Evolutionary conservation across 495 filamentous ascomycete genomes (phyloP), one percentile per base, ranked within the genome.

Genomic region (Neurospora cerealis): DNA sequence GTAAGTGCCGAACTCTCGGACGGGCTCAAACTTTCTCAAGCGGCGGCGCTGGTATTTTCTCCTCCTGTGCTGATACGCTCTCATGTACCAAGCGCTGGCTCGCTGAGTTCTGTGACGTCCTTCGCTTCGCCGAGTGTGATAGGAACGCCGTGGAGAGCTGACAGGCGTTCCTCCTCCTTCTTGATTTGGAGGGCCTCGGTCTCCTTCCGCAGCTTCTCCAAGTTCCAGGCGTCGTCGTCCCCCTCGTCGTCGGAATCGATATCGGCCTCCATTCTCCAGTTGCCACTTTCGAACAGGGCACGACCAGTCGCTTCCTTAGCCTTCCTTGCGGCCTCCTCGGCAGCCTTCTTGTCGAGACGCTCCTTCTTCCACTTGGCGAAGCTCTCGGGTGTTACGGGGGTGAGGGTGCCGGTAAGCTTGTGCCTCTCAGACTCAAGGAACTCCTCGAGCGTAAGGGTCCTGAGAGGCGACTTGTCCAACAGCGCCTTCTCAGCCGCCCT

Each of bases 341-440:
- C 96, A 24, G 91, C 91, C 86, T 97, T 98, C 90, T 99, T 99
- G 82, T 93, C 91, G 77, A 98, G 81, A 62, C 96, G 91, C 69
- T 94, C 91, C 83, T 93, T 91, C 88, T 98, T 99, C 95, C 96
- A 99, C 74, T 92, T 92, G 70, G 93, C 93, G 80, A 99, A 99
- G 2, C 88, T 88, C 80, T 98, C 95, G 8, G 91, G 90, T 4
- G 90, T 99, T 71, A 99, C 96, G 24, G 96, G 96, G 32, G 96
- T 99, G 71, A 97, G 85, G 0, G 85, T 93, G 62, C 96, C 96
- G 1, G 91, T 94, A 69, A 99, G 88, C 80, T 97, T 97, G 79
- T 96, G 94, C 75, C 96, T 88, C 85, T 98, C 94, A 15, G 91
- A 93, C 83, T 99, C 96, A 46, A 99, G 85, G 87, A 96, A 99